phyloP scores from a whole-genome alignment of 768 basidiomycete genomes.

The Rhizopogon roseolus region DNA sequence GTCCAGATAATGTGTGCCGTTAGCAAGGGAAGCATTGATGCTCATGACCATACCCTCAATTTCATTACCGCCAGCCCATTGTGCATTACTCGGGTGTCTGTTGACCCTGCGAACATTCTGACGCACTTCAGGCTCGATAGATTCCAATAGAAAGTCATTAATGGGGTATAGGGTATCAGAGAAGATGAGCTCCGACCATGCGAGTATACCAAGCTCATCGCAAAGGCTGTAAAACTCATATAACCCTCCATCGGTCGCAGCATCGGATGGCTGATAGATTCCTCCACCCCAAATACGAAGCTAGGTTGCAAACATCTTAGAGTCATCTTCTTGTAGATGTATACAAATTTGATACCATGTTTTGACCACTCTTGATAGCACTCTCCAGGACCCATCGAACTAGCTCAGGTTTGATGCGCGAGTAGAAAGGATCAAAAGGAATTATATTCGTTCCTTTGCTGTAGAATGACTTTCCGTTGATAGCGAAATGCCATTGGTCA shows the following conservation, averaged over 20 bases:
- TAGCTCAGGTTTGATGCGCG: constrained; percentile 42
- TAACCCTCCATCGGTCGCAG: constrained; percentile 35
- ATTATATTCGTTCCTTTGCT: constrained; percentile 54
- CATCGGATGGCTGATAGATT: constrained; percentile 41
- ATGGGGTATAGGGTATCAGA: constrained; percentile 53
- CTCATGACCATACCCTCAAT: constrained; percentile 48
- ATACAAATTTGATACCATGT: constrained; percentile 37
- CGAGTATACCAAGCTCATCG: constrained; percentile 57
- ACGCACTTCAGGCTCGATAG: constrained; percentile 49
- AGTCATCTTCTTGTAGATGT: constrained; percentile 6
- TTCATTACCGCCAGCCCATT: constrained; percentile 61
- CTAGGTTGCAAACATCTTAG: constrained; percentile 20
- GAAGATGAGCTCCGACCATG: constrained; percentile 60
- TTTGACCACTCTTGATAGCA: constrained; percentile 49
- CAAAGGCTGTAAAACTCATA: constrained; percentile 56
- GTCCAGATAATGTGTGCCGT: constrained; percentile 44
- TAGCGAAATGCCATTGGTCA: constrained; percentile 57
- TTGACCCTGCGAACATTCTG: constrained; percentile 55
- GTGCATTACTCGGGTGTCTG: constrained; percentile 50
- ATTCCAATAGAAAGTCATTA: constrained; percentile 47
- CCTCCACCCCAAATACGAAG: constrained; percentile 60
- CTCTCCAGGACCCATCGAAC: constrained; percentile 55
- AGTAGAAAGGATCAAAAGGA: constrained; percentile 58
- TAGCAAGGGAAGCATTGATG: constrained; percentile 30
- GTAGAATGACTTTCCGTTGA: constrained; percentile 55